These are phyloP conservation scores for Alternaria sp. DNA, from an alignment of 2,329 filamentous ascomycete genomes.

Conservation along the genomic window DNA sequence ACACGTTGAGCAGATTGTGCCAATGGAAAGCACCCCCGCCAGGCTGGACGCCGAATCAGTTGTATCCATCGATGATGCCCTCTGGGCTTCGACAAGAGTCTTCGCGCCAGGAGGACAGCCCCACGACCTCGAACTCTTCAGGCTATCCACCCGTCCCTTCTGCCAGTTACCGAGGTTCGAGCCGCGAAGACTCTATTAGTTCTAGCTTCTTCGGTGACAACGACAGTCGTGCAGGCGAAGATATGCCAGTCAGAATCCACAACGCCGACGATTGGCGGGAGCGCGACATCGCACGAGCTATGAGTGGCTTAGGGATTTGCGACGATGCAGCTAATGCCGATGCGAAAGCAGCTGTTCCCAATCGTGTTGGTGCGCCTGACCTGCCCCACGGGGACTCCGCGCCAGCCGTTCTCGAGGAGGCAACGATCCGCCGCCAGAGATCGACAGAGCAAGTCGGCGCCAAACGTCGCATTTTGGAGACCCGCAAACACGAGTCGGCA, in stretches of 20 bases:
- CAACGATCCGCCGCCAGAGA: constrained; percentile 64
- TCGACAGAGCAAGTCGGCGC: constrained; percentile 76
- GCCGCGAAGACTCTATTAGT: constrained; percentile 85
- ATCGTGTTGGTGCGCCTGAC: constrained; percentile 45
- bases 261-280: constrained; percentile 80
- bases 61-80: constrained; percentile 56
- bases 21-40: constrained; percentile 86
- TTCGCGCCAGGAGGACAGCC: constrained; percentile 75
- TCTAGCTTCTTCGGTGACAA: constrained; percentile 88
- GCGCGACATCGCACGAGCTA: constrained; percentile 53
- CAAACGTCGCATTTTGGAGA: constrained; percentile 78
- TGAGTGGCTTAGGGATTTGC: constrained; percentile 77
- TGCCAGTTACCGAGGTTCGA: constrained; percentile 79
- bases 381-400: constrained; percentile 58
- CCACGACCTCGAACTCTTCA: constrained; percentile 77
- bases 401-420: constrained; percentile 64
- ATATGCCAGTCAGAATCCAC: constrained; percentile 77
- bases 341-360: constrained; percentile 35
- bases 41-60: constrained; percentile 56
- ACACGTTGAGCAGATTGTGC: constrained; percentile 85
- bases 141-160: constrained; percentile 75
- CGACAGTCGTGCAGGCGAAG: constrained; percentile 76
- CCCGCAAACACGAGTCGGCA: constrained; percentile 72
- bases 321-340: constrained; percentile 61
- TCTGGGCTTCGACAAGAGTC: constrained; percentile 71